These are phyloP conservation scores for Hibiscus trionum DNA, from an alignment of 345 rosid genomes.

Conservation along the genomic window DNA sequence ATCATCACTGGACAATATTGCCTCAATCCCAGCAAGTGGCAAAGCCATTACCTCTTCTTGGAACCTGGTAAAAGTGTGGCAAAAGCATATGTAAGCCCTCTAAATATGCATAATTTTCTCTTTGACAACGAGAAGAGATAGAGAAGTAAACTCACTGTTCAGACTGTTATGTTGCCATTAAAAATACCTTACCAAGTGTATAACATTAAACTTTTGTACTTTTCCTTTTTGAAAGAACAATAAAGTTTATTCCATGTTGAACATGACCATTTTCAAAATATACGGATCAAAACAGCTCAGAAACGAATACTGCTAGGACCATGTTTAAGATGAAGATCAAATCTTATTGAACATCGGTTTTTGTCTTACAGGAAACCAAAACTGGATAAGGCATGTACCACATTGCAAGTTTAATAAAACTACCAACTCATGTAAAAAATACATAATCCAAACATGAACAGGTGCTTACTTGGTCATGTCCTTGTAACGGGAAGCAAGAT, in stretches of 20 bases:
- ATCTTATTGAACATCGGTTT: not conserved
- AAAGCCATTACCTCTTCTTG: constrained; percentile 89
- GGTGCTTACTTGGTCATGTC: constrained; percentile 76
- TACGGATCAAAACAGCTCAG: not conserved
- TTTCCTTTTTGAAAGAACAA: not conserved
- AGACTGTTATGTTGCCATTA: not conserved
- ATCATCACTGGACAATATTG: constrained; percentile 81
- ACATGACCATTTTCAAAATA: not conserved
- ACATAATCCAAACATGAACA: too few species aligned
- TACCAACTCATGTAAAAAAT: constrained; percentile 2
- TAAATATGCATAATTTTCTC: not conserved
- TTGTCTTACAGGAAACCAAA: not conserved
- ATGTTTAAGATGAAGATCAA: not conserved
- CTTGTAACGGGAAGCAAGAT: constrained; percentile 81
- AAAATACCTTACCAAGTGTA: not conserved
- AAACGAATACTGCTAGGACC: not conserved
- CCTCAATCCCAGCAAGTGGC: constrained; percentile 93
- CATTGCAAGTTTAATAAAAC: not conserved
- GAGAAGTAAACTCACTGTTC: not conserved
- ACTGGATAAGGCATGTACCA: not conserved
- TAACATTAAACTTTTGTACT: not conserved
- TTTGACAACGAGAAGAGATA: not conserved
- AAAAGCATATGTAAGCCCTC: constrained; percentile 2
- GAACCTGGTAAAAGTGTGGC: constrained; percentile 35
- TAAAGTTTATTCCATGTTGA: constrained; percentile 1